Base-by-base conservation (phyloP, 208 protist genomes). In the Leishmania guyanensis region DNA sequence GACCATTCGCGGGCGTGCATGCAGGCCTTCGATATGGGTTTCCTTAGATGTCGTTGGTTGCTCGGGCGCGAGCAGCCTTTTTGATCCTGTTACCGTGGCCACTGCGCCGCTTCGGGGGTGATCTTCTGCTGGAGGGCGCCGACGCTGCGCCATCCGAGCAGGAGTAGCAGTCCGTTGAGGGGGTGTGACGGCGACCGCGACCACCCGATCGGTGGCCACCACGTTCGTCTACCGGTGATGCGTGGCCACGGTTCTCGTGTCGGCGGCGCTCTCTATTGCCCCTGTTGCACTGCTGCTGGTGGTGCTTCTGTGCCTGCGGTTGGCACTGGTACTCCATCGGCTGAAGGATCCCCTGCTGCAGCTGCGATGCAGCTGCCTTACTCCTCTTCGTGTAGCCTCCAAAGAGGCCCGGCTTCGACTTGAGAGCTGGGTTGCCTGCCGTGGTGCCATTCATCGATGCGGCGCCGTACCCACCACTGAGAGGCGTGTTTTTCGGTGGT, bases 331-430 rank as follows among this genome's bases (percentile, higher is more conserved):
- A 33, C 29, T 9, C 20, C 33, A 60, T 68, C 50, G 62, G 66
- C 22, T 71, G 26, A 64, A 80, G n/a, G 8, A 36, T 75, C 46
- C 72, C 16, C 53, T 77, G 74, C 53, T 29, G 74, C 72, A 75
- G 75, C 36, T 82, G 80, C n/a, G 77, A 77, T 29, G 77, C 77
- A 26, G 73, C 68, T 51, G 69, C 60, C 53, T 77, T 84, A 20
- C 73, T 80, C 66, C 84, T 88, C 78, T 91, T 88, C 71, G 79
- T 82, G 58, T 79, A 79, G 54, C 76, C 60, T 62, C 64, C 36
- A 33, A 85, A 82, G 77, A 85, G 66, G 29, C 56, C 78, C 1
- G 64, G 72, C 64, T 82, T 85, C 17, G 53, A 39, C 12, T 69
- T 54, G 1, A 72, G 2, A 53, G 64, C 46, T 6, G 77, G 53